These are phyloP conservation scores for Citropsis articulata DNA, from an alignment of 345 rosid species.

Conservation along the genomic window DNA sequence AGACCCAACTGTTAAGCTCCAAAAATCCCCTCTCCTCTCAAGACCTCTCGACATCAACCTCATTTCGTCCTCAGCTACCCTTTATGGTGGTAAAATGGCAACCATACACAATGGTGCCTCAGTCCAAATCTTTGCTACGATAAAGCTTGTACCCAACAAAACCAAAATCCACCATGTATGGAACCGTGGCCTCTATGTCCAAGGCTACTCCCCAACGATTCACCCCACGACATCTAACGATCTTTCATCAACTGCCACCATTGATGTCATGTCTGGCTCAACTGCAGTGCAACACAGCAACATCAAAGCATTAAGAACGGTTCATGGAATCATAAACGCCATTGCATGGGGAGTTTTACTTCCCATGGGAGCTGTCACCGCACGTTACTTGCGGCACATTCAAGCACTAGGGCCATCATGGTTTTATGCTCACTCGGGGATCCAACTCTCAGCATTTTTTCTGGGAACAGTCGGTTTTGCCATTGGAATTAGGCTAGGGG, in stretches of 20 bases:
- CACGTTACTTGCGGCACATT: conserved; percentile 71
- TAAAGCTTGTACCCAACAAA: conserved; percentile 57
- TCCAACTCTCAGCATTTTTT: conserved; percentile 54
- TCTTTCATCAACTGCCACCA: conserved; percentile 72
- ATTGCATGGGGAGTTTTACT: conserved; percentile 75
- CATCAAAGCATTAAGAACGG: conserved; percentile 38
- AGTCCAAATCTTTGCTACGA: conserved; percentile 65
- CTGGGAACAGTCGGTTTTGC: conserved; percentile 74
- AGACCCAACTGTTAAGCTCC: conserved; percentile 84
- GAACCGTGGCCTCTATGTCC: conserved; percentile 97
- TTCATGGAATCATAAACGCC: conserved; percentile 67
- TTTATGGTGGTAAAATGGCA: conserved; percentile 89
- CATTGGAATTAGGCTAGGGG: conserved; percentile 70
- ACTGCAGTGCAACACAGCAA: conserved; percentile 33
- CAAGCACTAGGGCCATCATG: conserved; percentile 73
- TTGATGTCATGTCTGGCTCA: conserved; percentile 67
- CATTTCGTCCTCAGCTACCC: conserved; percentile 71
- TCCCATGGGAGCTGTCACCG: conserved; percentile 66
- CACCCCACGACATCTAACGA: conserved; percentile 86
- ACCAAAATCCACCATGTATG: conserved; percentile 78
- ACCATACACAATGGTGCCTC: conserved; percentile 77
- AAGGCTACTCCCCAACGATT: conserved; percentile 96
- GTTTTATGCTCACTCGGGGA: conserved; percentile 81
- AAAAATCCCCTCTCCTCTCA: conserved; percentile 74
- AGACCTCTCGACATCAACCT: conserved; percentile 75